Conservation (phyloP, 176 grass and related monocot genomes). For the Bonia amplexicaulis region DNA sequence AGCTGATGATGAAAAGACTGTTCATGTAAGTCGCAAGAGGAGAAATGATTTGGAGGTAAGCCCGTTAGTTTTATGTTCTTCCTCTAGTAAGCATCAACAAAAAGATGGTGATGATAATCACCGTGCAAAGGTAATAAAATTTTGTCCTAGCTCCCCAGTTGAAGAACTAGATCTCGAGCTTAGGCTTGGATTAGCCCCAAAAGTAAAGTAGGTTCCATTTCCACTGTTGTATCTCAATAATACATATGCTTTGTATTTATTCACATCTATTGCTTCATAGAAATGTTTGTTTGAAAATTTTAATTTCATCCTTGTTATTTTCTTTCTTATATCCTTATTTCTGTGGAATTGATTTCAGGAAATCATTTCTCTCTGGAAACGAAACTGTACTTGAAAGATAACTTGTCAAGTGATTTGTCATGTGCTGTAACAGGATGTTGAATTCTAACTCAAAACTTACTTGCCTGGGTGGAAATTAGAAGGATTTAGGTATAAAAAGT, state of each 20-base stretch:
- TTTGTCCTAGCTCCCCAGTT: conserved; percentile 26
- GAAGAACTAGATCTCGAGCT: conserved; percentile 92
- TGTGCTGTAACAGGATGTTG: not conserved
- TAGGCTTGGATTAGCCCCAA: conserved; percentile 53
- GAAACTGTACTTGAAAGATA: not conserved
- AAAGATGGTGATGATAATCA: not conserved
- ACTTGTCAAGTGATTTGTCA: not conserved
- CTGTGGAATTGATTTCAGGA: not conserved
- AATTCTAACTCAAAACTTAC: not conserved
- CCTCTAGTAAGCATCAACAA: conserved; percentile 25
- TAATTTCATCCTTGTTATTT: not conserved
- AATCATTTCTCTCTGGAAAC: not conserved
- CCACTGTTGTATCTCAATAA: not conserved
- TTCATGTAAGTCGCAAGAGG: conserved; percentile 32
- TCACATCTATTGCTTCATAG: not conserved
- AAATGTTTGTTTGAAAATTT: not conserved
- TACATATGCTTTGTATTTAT: conserved; percentile 21
- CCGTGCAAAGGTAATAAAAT: conserved; percentile 29
- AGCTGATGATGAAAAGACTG: conserved; percentile 10
- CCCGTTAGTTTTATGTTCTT: conserved; percentile 12
- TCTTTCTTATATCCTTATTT: not conserved
- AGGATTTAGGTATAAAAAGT: not conserved
- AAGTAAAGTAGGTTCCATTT: conserved; percentile 33
- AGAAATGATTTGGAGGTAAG: conserved; percentile 31
- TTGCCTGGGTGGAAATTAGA: not conserved